Conservation (phyloP, 1,284 basidiomycete genomes). For the Ustilago curta region DNA sequence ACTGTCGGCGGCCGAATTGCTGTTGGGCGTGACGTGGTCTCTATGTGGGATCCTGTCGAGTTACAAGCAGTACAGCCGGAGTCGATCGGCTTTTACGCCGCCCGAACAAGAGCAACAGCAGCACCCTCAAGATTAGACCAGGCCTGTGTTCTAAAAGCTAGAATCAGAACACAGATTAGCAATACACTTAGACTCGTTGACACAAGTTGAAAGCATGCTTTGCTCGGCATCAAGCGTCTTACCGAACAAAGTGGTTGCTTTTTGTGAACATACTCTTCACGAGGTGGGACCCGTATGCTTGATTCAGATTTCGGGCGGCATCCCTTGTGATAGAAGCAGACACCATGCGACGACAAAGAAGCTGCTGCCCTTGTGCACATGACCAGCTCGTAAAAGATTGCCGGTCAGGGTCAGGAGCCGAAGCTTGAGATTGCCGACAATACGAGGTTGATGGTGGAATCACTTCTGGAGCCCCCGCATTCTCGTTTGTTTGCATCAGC, state of each 20-base stretch:
- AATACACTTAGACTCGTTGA: neutral
- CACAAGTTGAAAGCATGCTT: neutral
- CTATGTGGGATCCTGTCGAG: slow-evolving; percentile 19
- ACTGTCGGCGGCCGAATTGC: slow-evolving; percentile 23
- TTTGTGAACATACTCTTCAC: neutral
- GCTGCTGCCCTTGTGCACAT: slow-evolving; percentile 1
- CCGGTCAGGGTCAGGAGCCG: neutral
- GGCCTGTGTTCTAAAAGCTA: neutral
- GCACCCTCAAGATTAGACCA: neutral
- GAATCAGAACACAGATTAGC: neutral
- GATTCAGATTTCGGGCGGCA: slow-evolving; percentile 10
- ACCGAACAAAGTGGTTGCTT: too few species aligned
- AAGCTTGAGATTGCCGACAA: too few species aligned
- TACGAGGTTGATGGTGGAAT: too few species aligned
- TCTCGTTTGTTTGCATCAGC: neutral
- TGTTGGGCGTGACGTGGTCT: slow-evolving; percentile 24
- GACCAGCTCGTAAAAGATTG: neutral
- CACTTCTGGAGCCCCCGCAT: neutral
- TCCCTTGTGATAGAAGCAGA: too few species aligned
- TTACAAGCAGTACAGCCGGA: slow-evolving; percentile 12
- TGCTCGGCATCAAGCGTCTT: neutral
- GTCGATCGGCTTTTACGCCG: neutral
- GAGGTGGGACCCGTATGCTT: neutral
- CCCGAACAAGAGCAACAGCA: neutral
- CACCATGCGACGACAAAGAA: neutral